Conservation (phyloP, 2,329 filamentous ascomycete species). For the Penicillium sp. region DNA sequence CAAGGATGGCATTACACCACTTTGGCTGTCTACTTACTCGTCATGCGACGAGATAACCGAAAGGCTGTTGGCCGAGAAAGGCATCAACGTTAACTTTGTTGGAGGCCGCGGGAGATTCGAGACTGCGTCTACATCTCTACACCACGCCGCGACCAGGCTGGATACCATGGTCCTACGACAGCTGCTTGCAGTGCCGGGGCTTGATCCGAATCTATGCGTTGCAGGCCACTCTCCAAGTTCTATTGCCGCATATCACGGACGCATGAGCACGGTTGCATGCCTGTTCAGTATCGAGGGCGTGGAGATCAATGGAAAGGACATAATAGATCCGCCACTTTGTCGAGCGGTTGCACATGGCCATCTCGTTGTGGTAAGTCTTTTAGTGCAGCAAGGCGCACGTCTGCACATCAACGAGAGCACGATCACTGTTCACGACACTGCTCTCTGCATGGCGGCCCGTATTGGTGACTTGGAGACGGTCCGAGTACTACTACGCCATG, state of each 20-base stretch:
- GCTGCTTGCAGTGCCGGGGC: not conserved
- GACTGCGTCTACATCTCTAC: slow-evolving; percentile 1
- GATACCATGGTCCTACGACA: not conserved
- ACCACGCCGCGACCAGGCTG: slow-evolving; percentile 1
- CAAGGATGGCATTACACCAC: too few relatives aligned
- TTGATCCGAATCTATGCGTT: not conserved
- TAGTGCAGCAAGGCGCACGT: not conserved
- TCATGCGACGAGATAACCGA: slow-evolving; percentile 1
- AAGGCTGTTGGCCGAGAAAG: too few relatives aligned
- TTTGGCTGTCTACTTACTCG: slow-evolving; percentile 4
- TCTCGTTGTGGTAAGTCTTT: too few relatives aligned
- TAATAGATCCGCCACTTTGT: not conserved
- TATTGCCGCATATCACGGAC: not conserved
- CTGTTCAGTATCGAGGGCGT: not conserved
- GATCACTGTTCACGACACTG: not conserved
- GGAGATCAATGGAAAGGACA: not conserved
- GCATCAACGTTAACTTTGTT: slow-evolving; percentile 5
- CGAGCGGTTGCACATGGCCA: not conserved
- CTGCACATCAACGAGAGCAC: not conserved
- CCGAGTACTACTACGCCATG: not conserved
- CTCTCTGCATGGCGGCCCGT: not conserved
- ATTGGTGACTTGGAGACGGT: not conserved
- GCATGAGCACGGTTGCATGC: not conserved
- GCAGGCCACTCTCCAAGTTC: not conserved
- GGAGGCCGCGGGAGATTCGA: slow-evolving; percentile 1